phyloP scores from a whole-genome alignment of 176 grass and related monocot genomes.

The Alopecurus myosuroides region DNA sequence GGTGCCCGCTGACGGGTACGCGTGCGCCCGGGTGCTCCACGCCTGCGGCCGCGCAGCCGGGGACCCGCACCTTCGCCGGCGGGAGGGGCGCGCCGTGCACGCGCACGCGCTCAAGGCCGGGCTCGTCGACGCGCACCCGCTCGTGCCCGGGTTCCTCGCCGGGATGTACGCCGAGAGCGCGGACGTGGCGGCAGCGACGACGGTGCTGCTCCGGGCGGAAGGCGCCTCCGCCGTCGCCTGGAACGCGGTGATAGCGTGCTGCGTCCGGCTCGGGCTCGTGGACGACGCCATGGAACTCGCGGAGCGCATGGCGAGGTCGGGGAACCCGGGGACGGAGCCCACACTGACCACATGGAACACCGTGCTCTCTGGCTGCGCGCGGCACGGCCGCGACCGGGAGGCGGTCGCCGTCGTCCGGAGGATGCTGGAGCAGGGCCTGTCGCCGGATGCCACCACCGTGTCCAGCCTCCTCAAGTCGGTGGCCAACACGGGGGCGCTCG shows the following conservation, averaged over 20 bases:
- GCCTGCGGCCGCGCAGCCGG: constrained; percentile 46
- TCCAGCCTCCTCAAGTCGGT: constrained; percentile 63
- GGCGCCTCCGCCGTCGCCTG: constrained; percentile 42
- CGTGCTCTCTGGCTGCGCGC: constrained; percentile 67
- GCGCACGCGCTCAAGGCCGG: constrained; percentile 34
- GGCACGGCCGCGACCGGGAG: constrained; percentile 38
- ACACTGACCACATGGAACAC: constrained; percentile 71
- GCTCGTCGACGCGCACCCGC: constrained; percentile 10
- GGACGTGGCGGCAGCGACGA: constrained; percentile 35
- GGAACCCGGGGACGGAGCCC: constrained; percentile 18
- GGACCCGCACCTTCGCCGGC: not conserved
- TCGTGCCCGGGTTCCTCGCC: constrained; percentile 42
- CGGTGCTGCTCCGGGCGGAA: constrained; percentile 48
- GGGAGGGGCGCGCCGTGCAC: constrained; percentile 49
- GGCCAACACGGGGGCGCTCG: constrained; percentile 35
- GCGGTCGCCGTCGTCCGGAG: constrained; percentile 38
- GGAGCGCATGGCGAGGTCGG: constrained; percentile 36
- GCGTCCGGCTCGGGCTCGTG: constrained; percentile 60
- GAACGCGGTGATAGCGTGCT: constrained; percentile 83
- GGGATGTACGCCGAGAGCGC: constrained; percentile 87
- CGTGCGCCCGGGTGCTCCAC: constrained; percentile 59
- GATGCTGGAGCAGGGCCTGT: constrained; percentile 37
- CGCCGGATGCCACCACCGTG: constrained; percentile 48
- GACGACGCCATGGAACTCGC: constrained; percentile 63
- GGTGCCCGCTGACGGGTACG: constrained; percentile 51